These are phyloP conservation scores for Boletus fagicola DNA, from an alignment of 768 basidiomycete species.

Conservation along the genomic window DNA sequence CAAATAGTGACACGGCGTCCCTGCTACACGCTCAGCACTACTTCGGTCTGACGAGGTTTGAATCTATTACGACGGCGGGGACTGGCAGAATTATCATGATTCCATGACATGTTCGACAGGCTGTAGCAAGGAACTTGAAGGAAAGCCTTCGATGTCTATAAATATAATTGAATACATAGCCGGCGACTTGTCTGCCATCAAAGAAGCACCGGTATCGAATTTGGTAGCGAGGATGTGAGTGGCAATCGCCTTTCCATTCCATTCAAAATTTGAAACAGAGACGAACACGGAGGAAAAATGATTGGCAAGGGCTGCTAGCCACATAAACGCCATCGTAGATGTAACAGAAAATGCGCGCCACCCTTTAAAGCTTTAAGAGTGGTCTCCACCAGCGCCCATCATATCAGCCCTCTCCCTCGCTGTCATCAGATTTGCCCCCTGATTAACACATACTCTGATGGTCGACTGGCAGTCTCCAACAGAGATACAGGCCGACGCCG, in stretches of 20 bases:
- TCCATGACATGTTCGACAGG: neutral
- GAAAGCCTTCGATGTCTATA: neutral
- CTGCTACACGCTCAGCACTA: neutral
- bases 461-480: constrained; percentile 54
- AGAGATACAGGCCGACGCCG: constrained; percentile 47
- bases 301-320: constrained; percentile 9
- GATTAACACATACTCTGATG: constrained; percentile 35
- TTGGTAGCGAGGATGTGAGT: constrained; percentile 6
- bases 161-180: neutral
- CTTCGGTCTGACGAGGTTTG: neutral
- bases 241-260: constrained; percentile 10
- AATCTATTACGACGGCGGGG: constrained; percentile 1
- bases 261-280: neutral
- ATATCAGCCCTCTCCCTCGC: neutral
- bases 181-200: constrained; percentile 3
- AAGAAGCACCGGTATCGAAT: constrained; percentile 11
- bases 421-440: constrained; percentile 2
- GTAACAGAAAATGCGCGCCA: constrained; percentile 1
- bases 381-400: neutral
- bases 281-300: neutral
- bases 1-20: neutral
- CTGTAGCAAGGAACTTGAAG: neutral
- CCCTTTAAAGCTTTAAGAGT: constrained; percentile 9
- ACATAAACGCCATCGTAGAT: constrained; percentile 22
- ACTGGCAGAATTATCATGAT: neutral